Percentiles rank a stretch among this genome's conserved stretches.
Evolutionary conservation across 208 protist species (phyloP).

Genomic region (Wallacemonas collosoma): DNA sequence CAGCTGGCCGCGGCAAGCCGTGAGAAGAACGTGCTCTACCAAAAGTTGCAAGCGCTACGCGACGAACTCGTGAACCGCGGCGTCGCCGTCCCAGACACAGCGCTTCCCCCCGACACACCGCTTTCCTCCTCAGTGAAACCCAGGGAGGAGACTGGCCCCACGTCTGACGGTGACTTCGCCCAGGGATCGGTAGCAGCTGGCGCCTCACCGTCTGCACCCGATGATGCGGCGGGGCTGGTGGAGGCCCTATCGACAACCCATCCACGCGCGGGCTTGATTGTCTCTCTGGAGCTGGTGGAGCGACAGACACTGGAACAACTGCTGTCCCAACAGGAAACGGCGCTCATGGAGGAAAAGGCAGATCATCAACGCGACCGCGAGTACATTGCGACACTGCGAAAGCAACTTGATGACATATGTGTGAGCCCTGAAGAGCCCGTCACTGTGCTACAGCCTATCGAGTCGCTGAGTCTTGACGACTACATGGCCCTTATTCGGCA

Average conservation of each 20-base stretch:
- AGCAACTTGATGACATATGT: conserved; percentile 32
- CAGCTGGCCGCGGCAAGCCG: conserved; percentile 58
- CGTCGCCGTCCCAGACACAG: conserved; percentile 7
- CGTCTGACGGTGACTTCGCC: neutral
- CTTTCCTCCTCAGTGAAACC: neutral
- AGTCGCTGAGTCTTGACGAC: conserved; percentile 59
- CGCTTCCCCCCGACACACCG: neutral
- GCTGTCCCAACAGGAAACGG: conserved; percentile 58
- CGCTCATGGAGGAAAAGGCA: conserved; percentile 45
- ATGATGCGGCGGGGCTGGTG: conserved; percentile 16
- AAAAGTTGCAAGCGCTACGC: conserved; percentile 43
- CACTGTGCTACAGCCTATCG: conserved; percentile 42
- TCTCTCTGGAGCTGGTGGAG: conserved; percentile 65
- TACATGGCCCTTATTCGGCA: conserved; percentile 68
- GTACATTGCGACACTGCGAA: conserved; percentile 42
- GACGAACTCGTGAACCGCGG: conserved; percentile 27
- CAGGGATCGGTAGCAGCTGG: neutral
- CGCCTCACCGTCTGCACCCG: neutral
- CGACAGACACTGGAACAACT: conserved; percentile 61
- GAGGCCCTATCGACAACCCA: conserved; percentile 2
- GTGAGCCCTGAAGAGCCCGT: conserved; percentile 30
- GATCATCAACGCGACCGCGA: conserved; percentile 43
- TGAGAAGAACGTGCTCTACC: conserved; percentile 36
- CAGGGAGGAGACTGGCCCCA: conserved; percentile 22
- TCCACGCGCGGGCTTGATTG: conserved; percentile 39